Percentiles rank a stretch among this genome's conserved stretches.
Conservation (phyloP, 352 stramenopile genomes). For the Phytophthora kernoviae region DNA sequence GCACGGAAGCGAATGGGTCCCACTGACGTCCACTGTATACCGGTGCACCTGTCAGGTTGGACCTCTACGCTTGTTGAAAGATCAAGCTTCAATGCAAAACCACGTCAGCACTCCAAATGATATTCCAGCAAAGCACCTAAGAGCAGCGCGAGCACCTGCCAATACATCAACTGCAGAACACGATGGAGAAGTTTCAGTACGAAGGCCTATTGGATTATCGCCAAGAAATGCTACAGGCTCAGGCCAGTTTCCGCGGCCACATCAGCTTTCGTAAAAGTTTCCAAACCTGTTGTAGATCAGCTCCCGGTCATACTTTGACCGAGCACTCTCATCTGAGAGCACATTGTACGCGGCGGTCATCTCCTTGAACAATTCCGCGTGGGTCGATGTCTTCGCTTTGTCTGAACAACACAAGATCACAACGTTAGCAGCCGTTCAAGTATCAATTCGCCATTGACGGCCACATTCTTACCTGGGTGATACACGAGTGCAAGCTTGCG, state of each 20-base stretch:
- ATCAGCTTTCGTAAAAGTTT: constrained; percentile 51
- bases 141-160: too few relatives aligned
- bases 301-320: constrained; percentile 78
- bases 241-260: not conserved
- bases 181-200: constrained; percentile 4
- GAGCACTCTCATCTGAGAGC: constrained; percentile 62
- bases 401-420: constrained; percentile 41
- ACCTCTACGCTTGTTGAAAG: not conserved
- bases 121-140: not conserved
- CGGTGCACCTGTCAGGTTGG: not conserved
- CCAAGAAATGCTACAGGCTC: constrained; percentile 6
- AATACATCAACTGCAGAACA: not conserved
- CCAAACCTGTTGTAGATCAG: constrained; percentile 65
- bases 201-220: constrained; percentile 15
- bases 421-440: not conserved
- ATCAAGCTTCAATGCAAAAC: not conserved
- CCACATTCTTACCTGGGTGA: constrained; percentile 69
- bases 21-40: constrained; percentile 4
- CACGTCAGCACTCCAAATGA: too few relatives aligned
- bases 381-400: constrained; percentile 66
- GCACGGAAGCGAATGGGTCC: not conserved
- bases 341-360: constrained; percentile 88
- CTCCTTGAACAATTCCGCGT: constrained; percentile 83
- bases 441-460: not conserved
- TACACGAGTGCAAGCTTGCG: constrained; percentile 86